phyloP scores from a whole-genome alignment of 2,329 filamentous ascomycete species.

The Aschersonia sp. region DNA sequence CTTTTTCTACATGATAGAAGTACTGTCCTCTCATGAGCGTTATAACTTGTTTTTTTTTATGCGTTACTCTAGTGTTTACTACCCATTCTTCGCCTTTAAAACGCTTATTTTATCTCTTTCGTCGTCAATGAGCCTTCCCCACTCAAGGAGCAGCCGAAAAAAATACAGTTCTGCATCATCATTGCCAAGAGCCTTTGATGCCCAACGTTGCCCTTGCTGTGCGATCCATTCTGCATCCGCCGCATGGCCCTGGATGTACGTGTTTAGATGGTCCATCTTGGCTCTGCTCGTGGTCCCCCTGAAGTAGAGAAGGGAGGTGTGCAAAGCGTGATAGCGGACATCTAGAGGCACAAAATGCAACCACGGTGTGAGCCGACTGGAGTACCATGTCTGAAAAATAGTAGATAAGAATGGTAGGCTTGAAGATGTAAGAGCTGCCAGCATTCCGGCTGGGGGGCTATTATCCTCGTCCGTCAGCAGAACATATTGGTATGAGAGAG shows the following conservation, averaged over 20 bases:
- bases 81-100: slow-evolving; percentile 9
- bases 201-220: slow-evolving; percentile 51
- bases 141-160: slow-evolving; percentile 65
- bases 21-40: too few relatives aligned
- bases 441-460: slow-evolving; percentile 44
- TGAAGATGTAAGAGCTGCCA: slow-evolving; percentile 50
- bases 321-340: slow-evolving; percentile 56
- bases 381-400: slow-evolving; percentile 69
- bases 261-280: slow-evolving; percentile 26
- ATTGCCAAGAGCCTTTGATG: slow-evolving; percentile 43
- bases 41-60: slow-evolving; percentile 9
- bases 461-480: slow-evolving; percentile 59
- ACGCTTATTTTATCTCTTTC: slow-evolving; percentile 30
- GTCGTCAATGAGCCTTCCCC: slow-evolving; percentile 57
- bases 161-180: slow-evolving; percentile 74
- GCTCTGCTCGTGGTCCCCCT: slow-evolving; percentile 35
- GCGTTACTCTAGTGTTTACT: slow-evolving; percentile 14
- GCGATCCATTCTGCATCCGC: slow-evolving; percentile 51
- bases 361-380: slow-evolving; percentile 61
- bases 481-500: slow-evolving; percentile 55
- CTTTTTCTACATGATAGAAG: too few relatives aligned
- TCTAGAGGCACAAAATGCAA: slow-evolving; percentile 71
- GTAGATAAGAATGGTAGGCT: slow-evolving; percentile 57
- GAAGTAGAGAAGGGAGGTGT: slow-evolving; percentile 64
- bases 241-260: slow-evolving; percentile 30